Percentiles rank a stretch among this genome's conserved stretches.
These are phyloP conservation scores for Blastobotrys peoriensis DNA, from an alignment of 805 yeast genomes.

Conservation along the genomic window DNA sequence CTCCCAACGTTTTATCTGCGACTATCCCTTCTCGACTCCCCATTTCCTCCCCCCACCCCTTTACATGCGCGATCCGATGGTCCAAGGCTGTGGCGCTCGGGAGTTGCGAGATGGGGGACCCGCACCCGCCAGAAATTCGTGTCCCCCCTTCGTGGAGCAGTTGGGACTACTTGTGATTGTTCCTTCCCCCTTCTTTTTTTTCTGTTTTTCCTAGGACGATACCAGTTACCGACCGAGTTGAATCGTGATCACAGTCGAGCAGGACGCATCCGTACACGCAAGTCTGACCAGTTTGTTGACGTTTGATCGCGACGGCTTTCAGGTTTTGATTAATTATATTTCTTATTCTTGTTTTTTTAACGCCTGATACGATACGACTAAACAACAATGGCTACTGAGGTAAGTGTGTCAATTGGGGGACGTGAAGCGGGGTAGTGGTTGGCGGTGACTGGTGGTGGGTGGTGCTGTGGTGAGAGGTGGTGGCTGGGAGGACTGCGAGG, in stretches of 20 bases:
- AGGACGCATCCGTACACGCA: too few species aligned
- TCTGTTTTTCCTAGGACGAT: neutral
- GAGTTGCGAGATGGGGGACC: neutral
- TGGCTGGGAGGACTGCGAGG: too few species aligned
- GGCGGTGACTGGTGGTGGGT: too few species aligned
- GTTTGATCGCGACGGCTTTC: too few species aligned
- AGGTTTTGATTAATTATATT: too few species aligned
- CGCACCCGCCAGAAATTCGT: neutral
- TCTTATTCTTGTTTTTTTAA: too few species aligned
- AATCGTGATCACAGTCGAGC: too few species aligned
- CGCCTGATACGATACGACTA: neutral
- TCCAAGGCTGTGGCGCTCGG: neutral
- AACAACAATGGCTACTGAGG: slow-evolving; percentile 9
- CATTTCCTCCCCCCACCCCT: too few species aligned
- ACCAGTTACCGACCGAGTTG: too few species aligned
- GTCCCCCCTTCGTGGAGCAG: neutral
- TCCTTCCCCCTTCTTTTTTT: neutral
- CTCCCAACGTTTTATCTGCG: neutral
- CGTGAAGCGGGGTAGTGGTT: neutral
- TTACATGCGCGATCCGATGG: neutral
- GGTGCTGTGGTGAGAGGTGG: too few species aligned
- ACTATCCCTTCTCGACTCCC: neutral
- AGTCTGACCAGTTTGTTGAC: too few species aligned
- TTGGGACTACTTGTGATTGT: neutral
- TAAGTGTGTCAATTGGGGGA: slow-evolving; percentile 1